Evolutionary conservation across 2,329 filamentous ascomycete species (phyloP).

Genomic region (Stenocarpella maydis): DNA sequence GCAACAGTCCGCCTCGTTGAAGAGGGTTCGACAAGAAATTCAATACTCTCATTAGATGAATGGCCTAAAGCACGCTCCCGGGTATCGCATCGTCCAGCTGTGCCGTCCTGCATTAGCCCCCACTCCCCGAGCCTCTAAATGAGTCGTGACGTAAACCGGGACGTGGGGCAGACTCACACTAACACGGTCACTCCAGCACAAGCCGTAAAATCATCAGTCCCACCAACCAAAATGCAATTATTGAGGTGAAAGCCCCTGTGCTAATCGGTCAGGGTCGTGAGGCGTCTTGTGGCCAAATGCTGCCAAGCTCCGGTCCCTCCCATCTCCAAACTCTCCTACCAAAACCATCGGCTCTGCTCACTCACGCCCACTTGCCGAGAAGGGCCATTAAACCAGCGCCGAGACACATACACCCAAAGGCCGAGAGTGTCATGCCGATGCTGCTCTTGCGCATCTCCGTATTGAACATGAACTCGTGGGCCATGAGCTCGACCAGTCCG

Average conservation of each 20-base stretch:
- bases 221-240: constrained; percentile 4
- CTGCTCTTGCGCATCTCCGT: constrained; percentile 46
- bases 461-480: constrained; percentile 60
- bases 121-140: neutral
- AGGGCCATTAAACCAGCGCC: constrained; percentile 57
- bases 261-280: neutral
- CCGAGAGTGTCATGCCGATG: constrained; percentile 46
- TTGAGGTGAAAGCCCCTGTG: neutral
- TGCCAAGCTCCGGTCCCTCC: neutral
- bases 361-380: constrained; percentile 58
- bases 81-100: constrained; percentile 20
- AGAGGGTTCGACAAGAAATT: neutral
- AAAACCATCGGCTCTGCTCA: neutral
- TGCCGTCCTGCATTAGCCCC: constrained; percentile 30
- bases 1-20: neutral
- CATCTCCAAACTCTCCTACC: neutral
- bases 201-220: neutral
- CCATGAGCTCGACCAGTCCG: constrained; percentile 57
- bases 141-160: neutral
- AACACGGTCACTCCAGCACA: constrained; percentile 8
- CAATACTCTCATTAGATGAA: constrained; percentile 33
- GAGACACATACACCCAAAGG: constrained; percentile 49
- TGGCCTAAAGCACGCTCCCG: constrained; percentile 5
- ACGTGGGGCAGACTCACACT: constrained; percentile 25
- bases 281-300: neutral